Base-by-base conservation (phyloP, 805 yeast species). In the Metschnikowia corniflorae region DNA sequence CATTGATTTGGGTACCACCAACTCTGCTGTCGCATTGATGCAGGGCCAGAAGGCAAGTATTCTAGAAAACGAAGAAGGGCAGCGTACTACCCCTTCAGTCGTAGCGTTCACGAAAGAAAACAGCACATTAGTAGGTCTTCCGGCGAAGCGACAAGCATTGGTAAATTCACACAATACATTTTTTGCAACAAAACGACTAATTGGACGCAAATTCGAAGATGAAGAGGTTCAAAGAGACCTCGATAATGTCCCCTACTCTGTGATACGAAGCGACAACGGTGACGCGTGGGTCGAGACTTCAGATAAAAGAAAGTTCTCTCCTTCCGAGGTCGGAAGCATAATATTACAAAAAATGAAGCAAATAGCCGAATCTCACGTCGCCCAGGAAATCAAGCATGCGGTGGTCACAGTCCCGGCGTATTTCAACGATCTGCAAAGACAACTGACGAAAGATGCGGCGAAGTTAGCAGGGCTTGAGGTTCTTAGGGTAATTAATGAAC, bases 341-440 rank as follows among this genome's bases (percentile, higher is more conserved):
- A 72, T 82, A 24, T 65, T 82, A 44, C 66, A 71, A 43, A 78
- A 80, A 57, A 78, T 82, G 84, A 80, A 73, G 58, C 71, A 67
- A 44, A 69, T 77, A 28, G 88, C 91, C 14, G 81, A 78, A 55
- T 58, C 71, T 13, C 77, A 77, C 53, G 29, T 51, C 2, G 46
- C 54, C 8, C 35, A 35, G 25, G 41, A 39, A 16, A 72, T 82
- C 14, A 73, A 73, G 42, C 81, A 80, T 50, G 93, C 93, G 4
- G 93, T 85, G 22, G 81, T 84, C 32, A 84, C 94, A 0, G 93
- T 84, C 4, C 93, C 93, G 13, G 91, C 91, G 6, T 84, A 84
- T 57, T 84, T 84, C 65, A 82, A 83, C 60, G 91, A 83, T 58
- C 70, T 84, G 14, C 93, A 83, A 58, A 71, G 93, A 59, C 88